Conservation (phyloP, 2,329 filamentous ascomycete species). For the Scytalidium lignicola region DNA sequence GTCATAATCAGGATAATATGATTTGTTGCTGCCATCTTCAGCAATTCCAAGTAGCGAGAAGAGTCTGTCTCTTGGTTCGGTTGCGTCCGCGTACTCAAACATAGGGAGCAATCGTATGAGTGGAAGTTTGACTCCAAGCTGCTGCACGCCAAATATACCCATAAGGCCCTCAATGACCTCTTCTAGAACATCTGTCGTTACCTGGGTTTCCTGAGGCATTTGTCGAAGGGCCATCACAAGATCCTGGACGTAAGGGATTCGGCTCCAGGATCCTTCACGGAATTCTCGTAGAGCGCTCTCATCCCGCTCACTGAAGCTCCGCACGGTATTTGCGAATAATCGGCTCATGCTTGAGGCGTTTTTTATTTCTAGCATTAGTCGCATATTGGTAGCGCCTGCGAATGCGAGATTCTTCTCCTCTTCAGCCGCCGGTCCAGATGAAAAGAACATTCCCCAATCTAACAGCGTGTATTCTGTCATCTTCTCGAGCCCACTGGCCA, state of each 20-base stretch:
- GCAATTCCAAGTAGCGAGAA: constrained; percentile 13
- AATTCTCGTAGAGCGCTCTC: background rate
- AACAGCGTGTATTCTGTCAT: background rate
- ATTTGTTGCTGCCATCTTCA: constrained; percentile 3
- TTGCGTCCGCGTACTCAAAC: constrained; percentile 3
- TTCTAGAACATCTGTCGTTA: background rate
- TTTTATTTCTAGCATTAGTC: background rate
- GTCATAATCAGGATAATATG: constrained; percentile 5
- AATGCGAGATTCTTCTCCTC: background rate
- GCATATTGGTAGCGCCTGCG: background rate
- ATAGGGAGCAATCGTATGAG: constrained; percentile 1
- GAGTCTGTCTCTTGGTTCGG: constrained; percentile 9
- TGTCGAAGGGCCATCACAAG: background rate
- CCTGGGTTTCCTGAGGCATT: background rate
- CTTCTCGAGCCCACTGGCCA: constrained; percentile 1
- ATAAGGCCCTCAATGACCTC: background rate
- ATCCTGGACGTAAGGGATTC: background rate
- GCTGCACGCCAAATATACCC: background rate
- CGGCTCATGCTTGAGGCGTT: background rate
- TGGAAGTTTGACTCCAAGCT: background rate
- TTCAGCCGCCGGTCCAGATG: background rate
- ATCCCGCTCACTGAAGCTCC: background rate
- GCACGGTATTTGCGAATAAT: background rate
- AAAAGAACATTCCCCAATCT: background rate
- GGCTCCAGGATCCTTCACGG: background rate